phyloP scores from a whole-genome alignment of 306 rosid species.

The Pyrus betulifolia region DNA sequence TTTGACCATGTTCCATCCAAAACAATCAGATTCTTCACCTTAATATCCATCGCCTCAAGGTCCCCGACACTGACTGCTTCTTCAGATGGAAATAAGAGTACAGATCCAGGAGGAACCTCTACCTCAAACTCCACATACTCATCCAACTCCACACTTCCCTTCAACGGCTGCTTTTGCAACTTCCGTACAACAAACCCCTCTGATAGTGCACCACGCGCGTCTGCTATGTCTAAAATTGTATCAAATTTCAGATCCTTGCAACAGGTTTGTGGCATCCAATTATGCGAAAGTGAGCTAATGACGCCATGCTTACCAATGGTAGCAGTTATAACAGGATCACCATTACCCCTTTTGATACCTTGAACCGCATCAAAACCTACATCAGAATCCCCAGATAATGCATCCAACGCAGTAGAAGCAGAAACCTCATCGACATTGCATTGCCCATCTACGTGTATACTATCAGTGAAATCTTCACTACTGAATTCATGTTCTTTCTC shows the following conservation, averaged over 20 bases:
- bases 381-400: neutral
- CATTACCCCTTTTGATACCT: neutral
- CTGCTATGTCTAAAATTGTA: conserved; percentile 28
- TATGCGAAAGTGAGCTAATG: conserved; percentile 39
- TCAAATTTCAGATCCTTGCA: conserved; percentile 21
- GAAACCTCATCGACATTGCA: neutral
- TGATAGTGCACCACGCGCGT: conserved; percentile 51
- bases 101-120: conserved; percentile 58
- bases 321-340: conserved; percentile 27
- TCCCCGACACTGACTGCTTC: conserved; percentile 36
- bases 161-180: conserved; percentile 33
- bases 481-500: conserved; percentile 2
- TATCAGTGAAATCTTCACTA: neutral
- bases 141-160: conserved; percentile 26
- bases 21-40: conserved; percentile 65
- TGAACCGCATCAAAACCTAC: neutral
- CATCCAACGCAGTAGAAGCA: neutral
- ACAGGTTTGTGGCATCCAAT: conserved; percentile 37
- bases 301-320: conserved; percentile 55
- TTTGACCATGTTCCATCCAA: conserved; percentile 92
- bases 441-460: neutral
- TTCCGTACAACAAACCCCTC: conserved; percentile 61
- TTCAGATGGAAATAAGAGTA: conserved; percentile 65
- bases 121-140: conserved; percentile 59
- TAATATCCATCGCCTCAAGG: conserved; percentile 27